Evolutionary conservation across 495 filamentous ascomycete species (phyloP), one percentile per base, ranked within the genome.

Genomic region (Penicillium manginii): DNA sequence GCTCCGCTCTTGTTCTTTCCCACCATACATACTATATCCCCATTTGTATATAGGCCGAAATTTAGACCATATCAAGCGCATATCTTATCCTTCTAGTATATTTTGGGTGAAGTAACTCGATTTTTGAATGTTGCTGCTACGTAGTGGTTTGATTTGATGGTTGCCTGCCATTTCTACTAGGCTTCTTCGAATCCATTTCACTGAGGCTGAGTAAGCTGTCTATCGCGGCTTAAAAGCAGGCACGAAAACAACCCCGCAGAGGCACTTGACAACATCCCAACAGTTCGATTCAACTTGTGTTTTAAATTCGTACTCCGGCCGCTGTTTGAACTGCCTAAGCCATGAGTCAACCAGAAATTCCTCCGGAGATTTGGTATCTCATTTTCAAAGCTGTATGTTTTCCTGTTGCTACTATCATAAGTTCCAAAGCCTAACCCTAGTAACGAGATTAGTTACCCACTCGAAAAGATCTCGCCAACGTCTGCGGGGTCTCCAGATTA

Each of bases 351-450:
- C n/a, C 40, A 5, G 8, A 18, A 2, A 17, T 19, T 9, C 40
- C 40, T 19, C 55, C 43, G 18, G 53, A 55, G 43, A 55, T 55
- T 22, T 55, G 53, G 53, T 33, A 14, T 55, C 43, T 55, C 12
- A 23, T 55, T 14, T 39, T 55, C 31, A 29, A 55, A 39, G 18
- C 43, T 26, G 53, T 55, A 35, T 19, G 49, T 51, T 6, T 17
- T 9, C 15, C 49, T 10, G 17, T n/a, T n/a, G 4, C 3, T 32
- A 17, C 5, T 32, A n/a, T n/a, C 17, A 43, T 4, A 19, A 9
- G 3, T 32, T 19, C 49, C 49, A 19, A 11, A 51, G 5, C 29
- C 49, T 51, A 32, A 55, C 12, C 15, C 12, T 9, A 17, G 17
- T 1, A 8, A n/a, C 40, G 40, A 17, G 5, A 17, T 17, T 11